Percentiles rank a stretch among this genome's conserved stretches.
phyloP scores from a whole-genome alignment of 495 filamentous ascomycete species.

The Cladorrhinum samala region DNA sequence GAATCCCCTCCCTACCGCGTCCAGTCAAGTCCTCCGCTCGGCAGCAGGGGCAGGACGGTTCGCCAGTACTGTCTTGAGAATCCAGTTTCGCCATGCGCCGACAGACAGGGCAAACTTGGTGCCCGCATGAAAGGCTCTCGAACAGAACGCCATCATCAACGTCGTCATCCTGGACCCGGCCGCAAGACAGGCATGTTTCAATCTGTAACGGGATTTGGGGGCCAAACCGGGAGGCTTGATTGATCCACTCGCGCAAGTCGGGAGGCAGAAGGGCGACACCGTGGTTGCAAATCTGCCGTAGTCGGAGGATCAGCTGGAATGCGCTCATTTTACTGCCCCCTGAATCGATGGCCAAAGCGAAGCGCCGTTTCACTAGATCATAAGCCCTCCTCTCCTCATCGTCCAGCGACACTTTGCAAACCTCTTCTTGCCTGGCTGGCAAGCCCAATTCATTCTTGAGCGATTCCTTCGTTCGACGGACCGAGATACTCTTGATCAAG shows the following conservation, averaged over 20 bases:
- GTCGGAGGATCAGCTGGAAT: not conserved
- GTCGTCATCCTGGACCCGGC: not conserved
- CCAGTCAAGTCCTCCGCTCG: not conserved
- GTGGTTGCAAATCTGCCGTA: constrained; percentile 3
- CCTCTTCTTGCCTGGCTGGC: not conserved
- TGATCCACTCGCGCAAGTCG: not conserved
- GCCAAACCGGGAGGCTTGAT: not conserved
- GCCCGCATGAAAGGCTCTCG: not conserved
- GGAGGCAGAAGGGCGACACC: not conserved
- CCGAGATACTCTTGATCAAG: not conserved
- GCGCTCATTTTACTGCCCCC: not conserved
- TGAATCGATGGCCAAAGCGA: not conserved
- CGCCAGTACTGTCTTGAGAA: not conserved
- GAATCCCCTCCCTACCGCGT: not conserved
- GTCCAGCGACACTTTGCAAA: not conserved
- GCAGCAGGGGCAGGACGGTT: not conserved
- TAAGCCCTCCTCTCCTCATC: not conserved
- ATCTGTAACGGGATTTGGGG: not conserved
- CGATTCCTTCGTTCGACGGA: not conserved
- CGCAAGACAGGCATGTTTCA: not conserved
- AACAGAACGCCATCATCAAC: not conserved
- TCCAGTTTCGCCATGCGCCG: no score
- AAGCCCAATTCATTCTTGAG: not conserved
- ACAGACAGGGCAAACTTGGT: not conserved
- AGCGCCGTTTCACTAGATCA: not conserved